Evolutionary conservation across 352 stramenopile genomes (phyloP), one percentile per base, ranked within the genome.

Genomic region (Pythium insidiosum): DNA sequence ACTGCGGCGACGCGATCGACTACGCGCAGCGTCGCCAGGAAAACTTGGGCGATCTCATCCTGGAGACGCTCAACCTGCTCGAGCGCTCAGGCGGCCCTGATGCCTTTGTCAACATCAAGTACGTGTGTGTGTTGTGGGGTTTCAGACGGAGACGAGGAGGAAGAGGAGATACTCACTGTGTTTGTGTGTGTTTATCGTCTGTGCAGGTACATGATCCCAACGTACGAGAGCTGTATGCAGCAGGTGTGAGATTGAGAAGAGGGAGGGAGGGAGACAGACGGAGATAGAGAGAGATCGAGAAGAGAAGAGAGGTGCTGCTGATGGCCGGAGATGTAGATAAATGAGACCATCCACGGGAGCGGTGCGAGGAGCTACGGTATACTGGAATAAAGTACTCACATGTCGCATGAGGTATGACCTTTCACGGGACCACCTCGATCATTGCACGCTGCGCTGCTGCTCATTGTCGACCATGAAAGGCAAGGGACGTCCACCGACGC

Each of bases 121-220:
- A 46, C n/a, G n/a, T n/a, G n/a, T n/a, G n/a, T n/a, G n/a, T n/a
- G n/a, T n/a, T 36, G 56, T 62, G 11, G 20, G n/a, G 18, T 13
- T 15, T 26, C 13, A 26, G 21, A 16, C 5, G 11, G 9, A 18
- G 24, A 11, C 6, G 38, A 15, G 13, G 18, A 7, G 10, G 35
- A 19, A 40, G 18, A 28, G n/a, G 11, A n/a, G 24, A 38, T 26
- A 28, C 10, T 12, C 7, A 44, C 12, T n/a, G 18, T 65, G 2
- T 57, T 85, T 7, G 71, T 20, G 16, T 16, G 2, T 21, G 11
- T 34, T 45, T n/a, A 38, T 20, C 11, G 15, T 83, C 5, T n/a
- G n/a, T n/a, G n/a, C 56, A 51, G 88, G 80, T 98, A 98, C 58
- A 92, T 98, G 68, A 85, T 98, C 21, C 94, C 94, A 7, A 96